Conservation (phyloP, 2,329 filamentous ascomycete genomes). For the Cercospora zeae-maydis region DNA sequence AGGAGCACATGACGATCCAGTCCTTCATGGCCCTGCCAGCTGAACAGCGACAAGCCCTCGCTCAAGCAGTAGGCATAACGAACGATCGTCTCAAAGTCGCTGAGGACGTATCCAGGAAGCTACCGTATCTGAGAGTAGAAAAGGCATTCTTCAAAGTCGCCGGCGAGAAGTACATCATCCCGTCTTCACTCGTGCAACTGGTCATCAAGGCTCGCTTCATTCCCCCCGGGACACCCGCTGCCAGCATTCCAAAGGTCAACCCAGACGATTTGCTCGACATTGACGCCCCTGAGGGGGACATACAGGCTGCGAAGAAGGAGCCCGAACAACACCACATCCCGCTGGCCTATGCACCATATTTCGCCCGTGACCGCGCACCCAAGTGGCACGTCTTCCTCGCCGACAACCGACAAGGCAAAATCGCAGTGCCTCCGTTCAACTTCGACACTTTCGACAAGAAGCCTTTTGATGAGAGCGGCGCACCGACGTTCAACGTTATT, state of each 20-base stretch:
- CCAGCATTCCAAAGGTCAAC: conserved; percentile 69
- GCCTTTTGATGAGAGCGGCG: conserved; percentile 70
- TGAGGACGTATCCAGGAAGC: conserved; percentile 72
- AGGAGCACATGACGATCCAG: conserved; percentile 71
- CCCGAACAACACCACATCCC: conserved; percentile 71
- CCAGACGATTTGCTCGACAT: conserved; percentile 81
- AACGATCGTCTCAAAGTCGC: conserved; percentile 73
- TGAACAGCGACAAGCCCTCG: conserved; percentile 66
- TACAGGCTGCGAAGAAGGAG: conserved; percentile 70
- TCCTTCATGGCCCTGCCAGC: conserved; percentile 84
- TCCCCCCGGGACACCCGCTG: conserved; percentile 68
- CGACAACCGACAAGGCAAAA: conserved; percentile 90
- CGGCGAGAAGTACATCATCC: conserved; percentile 88
- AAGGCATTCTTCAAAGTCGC: conserved; percentile 98
- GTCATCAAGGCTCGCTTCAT: conserved; percentile 94
- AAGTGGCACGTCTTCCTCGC: conserved; percentile 93
- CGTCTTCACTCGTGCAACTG: conserved; percentile 85
- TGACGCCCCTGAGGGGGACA: conserved; percentile 87
- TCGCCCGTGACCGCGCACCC: conserved; percentile 82
- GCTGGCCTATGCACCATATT: conserved; percentile 86
- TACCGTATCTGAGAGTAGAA: conserved; percentile 78
- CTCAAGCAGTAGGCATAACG: conserved; percentile 67
- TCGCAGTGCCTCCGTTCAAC: conserved; percentile 94
- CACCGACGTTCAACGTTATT: conserved; percentile 90
- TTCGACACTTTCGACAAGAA: conserved; percentile 90